Percentiles rank a stretch among this genome's conserved stretches.
Evolutionary conservation across 345 rosid genomes (phyloP).

Genomic region (Firmiana major): DNA sequence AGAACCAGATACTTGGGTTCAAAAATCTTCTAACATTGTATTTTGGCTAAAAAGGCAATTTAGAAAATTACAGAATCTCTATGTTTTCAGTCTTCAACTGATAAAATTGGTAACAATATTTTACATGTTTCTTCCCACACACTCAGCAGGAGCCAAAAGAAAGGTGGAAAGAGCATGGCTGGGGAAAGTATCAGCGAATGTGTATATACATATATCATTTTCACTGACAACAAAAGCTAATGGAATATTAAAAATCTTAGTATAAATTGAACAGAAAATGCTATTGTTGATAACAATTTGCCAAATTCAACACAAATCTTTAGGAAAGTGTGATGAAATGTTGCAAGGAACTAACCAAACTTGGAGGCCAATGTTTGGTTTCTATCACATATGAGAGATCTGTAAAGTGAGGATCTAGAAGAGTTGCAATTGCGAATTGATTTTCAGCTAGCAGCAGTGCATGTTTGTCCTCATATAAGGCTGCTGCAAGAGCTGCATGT

Average conservation of each 20-base stretch:
- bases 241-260: constrained; percentile 1
- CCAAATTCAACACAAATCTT: background rate
- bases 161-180: background rate
- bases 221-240: background rate
- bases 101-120: background rate
- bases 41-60: background rate
- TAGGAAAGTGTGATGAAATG: constrained; percentile 54
- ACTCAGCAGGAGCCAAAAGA: too few species aligned
- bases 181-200: background rate
- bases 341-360: constrained; percentile 55
- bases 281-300: background rate
- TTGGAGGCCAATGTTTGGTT: constrained; percentile 66
- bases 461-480: constrained; percentile 53
- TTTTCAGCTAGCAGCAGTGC: constrained; percentile 55
- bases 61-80: background rate
- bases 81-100: background rate
- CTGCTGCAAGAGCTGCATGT: constrained; percentile 65
- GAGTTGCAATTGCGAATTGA: constrained; percentile 54
- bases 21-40: background rate
- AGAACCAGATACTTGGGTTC: background rate
- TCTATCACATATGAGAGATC: constrained; percentile 52
- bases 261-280: background rate
- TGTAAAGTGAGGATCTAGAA: constrained; percentile 56
- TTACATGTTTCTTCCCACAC: background rate
- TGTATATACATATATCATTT: background rate